Base-by-base conservation (phyloP, 2,329 filamentous ascomycete genomes). In the Trichoderma lentiforme region DNA sequence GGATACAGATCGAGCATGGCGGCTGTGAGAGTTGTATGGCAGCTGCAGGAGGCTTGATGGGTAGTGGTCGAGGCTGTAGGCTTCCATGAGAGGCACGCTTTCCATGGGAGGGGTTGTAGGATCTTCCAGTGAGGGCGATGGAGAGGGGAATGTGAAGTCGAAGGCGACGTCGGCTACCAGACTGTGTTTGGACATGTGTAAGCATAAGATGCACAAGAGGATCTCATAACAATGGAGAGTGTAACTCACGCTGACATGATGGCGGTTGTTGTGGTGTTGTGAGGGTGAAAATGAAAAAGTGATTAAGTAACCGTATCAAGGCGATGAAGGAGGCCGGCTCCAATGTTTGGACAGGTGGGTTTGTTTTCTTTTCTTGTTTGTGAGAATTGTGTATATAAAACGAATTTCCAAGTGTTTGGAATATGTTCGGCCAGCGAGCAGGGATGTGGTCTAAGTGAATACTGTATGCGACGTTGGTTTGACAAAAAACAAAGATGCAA, bases 1-100 rank as follows among this genome's bases (percentile, higher is more conserved):
- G 75, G 91, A 93, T 72, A 87, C 86, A 77, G 88, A 89, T 78
- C 90, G 89, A 80, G 84, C 85, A 80, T 93, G 90, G 75, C 83
- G 84, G 47, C 32, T 39, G 53, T 73, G 53, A 73, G 82, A 82
- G 79, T 81, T 80, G 80, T 83, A 88, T 28, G 87, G 83, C 73
- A 89, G 84, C 75, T 89, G 86, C 74, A 89, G 82, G 72, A 90
- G 82, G 71, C 87, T 84, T 58, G 62, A 60, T 9, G 71, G 67
- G 62, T 62, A 73, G 34, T 86, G 82, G 76, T 90, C 87, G 81
- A 89, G 89, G 73, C 83, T 83, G 79, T 85, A 88, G 77, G 74
- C 28, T n/a, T 70, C 69, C 63, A 73, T 74, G 75, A 80, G 76
- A 51, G 64, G 57, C 57, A 77, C 73, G 34, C 39, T 65, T 30